A percentile compares a stretch with the other conserved stretches of the same genome.
Conservation (phyloP, 768 basidiomycete species). For the Rhodotorula paludigena region DNA sequence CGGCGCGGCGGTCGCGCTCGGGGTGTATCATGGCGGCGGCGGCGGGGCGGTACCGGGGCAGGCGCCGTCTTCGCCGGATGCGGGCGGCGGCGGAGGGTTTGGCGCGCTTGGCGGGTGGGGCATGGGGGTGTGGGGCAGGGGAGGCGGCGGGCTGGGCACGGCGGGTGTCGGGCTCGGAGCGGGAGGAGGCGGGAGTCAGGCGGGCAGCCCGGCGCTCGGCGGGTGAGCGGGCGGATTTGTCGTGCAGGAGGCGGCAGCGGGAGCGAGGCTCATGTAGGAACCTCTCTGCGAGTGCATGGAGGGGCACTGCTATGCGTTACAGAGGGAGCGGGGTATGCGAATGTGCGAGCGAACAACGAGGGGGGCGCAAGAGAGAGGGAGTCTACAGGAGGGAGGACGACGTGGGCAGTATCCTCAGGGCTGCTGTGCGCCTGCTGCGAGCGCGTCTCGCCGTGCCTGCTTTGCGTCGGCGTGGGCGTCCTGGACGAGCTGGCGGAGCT, state of each 20-base stretch:
- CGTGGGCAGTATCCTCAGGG: not conserved
- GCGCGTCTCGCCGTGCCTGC: slow-evolving; percentile 7
- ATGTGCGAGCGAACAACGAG: not conserved
- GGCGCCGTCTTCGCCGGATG: too few relatives aligned
- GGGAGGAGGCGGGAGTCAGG: not conserved
- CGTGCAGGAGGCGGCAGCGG: not conserved
- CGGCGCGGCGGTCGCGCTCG: slow-evolving; percentile 26
- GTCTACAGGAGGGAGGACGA: not conserved
- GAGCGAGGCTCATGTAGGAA: not conserved
- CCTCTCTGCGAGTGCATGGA: too few relatives aligned
- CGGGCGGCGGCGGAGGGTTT: too few relatives aligned
- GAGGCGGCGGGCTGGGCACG: slow-evolving; percentile 1
- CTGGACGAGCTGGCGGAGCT: slow-evolving; percentile 30
- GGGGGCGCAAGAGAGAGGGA: not conserved
- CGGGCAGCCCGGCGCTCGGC: not conserved
- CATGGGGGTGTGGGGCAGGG: too few relatives aligned
- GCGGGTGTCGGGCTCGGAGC: slow-evolving; percentile 10
- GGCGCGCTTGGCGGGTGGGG: too few relatives aligned
- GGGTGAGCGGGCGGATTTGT: not conserved
- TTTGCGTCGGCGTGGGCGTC: slow-evolving; percentile 30
- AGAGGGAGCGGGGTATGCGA: not conserved
- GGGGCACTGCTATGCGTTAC: not conserved
- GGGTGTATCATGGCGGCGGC: slow-evolving; percentile 2
- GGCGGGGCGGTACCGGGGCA: not conserved
- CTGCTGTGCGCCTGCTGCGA: not conserved